These are phyloP conservation scores for Sodiomyces alkalinus DNA, from an alignment of 2,329 filamentous ascomycete genomes.

Conservation along the genomic window DNA sequence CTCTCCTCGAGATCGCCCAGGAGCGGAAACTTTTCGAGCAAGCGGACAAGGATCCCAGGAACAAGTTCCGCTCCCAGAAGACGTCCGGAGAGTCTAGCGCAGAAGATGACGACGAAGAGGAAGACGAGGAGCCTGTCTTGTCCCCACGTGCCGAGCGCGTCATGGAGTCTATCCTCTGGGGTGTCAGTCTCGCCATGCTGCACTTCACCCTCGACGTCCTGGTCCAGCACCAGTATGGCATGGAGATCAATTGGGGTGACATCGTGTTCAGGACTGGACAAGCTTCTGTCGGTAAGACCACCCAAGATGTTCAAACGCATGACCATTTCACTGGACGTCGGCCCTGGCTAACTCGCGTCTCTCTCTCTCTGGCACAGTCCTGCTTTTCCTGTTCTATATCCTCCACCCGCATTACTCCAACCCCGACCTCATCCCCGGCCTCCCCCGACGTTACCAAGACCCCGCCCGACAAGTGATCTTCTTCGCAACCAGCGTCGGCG, in stretches of 20 bases:
- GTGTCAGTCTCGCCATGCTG: constrained; percentile 49
- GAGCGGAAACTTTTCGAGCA: constrained; percentile 42
- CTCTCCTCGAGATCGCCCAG: constrained; percentile 58
- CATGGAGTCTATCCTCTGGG: constrained; percentile 42
- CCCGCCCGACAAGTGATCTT: constrained; percentile 46
- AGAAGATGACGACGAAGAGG: constrained; percentile 13
- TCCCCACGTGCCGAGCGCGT: constrained; percentile 32
- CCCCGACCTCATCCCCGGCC: constrained; percentile 31
- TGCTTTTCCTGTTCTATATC: constrained; percentile 37
- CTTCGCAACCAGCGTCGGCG: constrained; percentile 39
- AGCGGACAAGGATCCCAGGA: constrained; percentile 24
- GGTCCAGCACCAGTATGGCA: constrained; percentile 65
- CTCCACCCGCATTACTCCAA: constrained; percentile 38
- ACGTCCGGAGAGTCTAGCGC: constrained; percentile 5
- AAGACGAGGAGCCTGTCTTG: constrained; percentile 17
- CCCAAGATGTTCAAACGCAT: too few relatives aligned
- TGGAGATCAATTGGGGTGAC: constrained; percentile 43
- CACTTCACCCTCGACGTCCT: constrained; percentile 64
- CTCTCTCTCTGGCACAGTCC: constrained; percentile 24
- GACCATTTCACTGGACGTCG: too few relatives aligned
- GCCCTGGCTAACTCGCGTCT: too few relatives aligned
- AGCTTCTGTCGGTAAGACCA: constrained; percentile 35
- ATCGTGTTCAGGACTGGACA: constrained; percentile 36
- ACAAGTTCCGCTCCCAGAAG: constrained; percentile 13
- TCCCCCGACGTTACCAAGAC: constrained; percentile 29